phyloP scores from a whole-genome alignment of 345 rosid genomes.

The Corchorus olitorius region DNA sequence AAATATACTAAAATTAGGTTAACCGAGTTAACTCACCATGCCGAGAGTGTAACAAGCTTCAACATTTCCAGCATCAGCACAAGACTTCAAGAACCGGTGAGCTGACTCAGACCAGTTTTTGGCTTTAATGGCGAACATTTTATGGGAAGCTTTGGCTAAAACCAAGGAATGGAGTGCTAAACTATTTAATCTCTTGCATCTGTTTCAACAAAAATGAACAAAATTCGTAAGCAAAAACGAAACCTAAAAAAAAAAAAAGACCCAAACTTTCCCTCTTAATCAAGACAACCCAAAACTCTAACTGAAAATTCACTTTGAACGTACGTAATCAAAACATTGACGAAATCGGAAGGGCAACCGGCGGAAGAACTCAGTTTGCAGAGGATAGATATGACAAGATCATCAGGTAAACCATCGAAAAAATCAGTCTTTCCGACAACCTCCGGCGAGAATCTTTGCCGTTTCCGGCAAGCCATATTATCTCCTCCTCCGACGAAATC shows the following conservation, averaged over 20 bases:
- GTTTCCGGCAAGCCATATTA: constrained; percentile 34
- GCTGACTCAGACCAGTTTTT: constrained; percentile 80
- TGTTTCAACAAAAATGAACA: constrained; percentile 33
- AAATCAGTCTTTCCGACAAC: constrained; percentile 31
- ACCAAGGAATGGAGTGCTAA: constrained; percentile 59
- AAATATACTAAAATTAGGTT: neutral
- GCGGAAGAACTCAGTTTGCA: constrained; percentile 63
- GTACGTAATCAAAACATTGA: constrained; percentile 71
- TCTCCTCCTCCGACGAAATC: constrained; percentile 22
- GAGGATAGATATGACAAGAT: constrained; percentile 69
- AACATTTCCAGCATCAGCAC: constrained; percentile 84
- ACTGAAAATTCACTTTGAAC: constrained; percentile 11
- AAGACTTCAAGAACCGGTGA: constrained; percentile 74
- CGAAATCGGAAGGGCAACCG: constrained; percentile 68
- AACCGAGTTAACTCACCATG: constrained; percentile 54
- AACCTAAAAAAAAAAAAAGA: neutral
- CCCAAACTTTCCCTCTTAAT: neutral
- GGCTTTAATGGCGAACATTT: constrained; percentile 61
- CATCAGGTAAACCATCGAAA: constrained; percentile 76
- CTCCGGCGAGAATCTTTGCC: constrained; percentile 37
- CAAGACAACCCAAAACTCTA: neutral
- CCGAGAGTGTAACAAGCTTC: constrained; percentile 97
- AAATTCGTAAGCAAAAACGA: neutral
- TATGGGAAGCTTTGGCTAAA: constrained; percentile 60
- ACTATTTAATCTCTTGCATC: constrained; percentile 81